Conservation (phyloP, 2,329 filamentous ascomycete genomes). For the Geosmithia putterillii region DNA sequence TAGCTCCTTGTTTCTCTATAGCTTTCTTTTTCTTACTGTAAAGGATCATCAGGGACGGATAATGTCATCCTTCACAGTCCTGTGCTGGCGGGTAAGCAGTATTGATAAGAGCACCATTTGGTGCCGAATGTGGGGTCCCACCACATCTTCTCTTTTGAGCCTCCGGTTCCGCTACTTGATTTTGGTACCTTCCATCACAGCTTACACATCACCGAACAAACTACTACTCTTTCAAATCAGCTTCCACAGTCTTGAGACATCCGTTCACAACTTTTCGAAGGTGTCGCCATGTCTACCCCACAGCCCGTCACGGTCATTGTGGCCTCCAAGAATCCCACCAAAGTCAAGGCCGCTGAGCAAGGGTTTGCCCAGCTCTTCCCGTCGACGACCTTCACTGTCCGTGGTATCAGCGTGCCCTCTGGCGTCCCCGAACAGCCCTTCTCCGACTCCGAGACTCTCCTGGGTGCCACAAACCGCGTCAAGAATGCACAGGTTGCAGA, state of each 20-base stretch:
- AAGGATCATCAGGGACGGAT: no score
- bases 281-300: background rate
- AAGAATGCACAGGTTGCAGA: slow-evolving; percentile 14
- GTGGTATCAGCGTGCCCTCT: slow-evolving; percentile 19
- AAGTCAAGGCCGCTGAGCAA: slow-evolving; percentile 20
- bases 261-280: no score
- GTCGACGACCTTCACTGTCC: slow-evolving; percentile 10
- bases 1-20: no score
- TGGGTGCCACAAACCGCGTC: slow-evolving; percentile 23
- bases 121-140: no score
- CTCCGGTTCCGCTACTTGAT: no score
- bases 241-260: no score
- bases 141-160: no score
- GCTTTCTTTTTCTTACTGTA: no score
- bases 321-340: slow-evolving; percentile 26
- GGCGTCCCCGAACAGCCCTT: slow-evolving; percentile 26
- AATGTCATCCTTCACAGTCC: no score
- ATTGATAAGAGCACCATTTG: no score
- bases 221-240: background rate
- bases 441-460: slow-evolving; percentile 22
- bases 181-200: no score
- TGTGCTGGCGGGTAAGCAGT: no score
- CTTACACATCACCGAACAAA: background rate
- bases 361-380: slow-evolving; percentile 24
- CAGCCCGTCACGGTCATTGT: slow-evolving; percentile 12